These are phyloP conservation scores for Cerrena zonata DNA, from an alignment of 1,284 basidiomycete species.

Conservation along the genomic window DNA sequence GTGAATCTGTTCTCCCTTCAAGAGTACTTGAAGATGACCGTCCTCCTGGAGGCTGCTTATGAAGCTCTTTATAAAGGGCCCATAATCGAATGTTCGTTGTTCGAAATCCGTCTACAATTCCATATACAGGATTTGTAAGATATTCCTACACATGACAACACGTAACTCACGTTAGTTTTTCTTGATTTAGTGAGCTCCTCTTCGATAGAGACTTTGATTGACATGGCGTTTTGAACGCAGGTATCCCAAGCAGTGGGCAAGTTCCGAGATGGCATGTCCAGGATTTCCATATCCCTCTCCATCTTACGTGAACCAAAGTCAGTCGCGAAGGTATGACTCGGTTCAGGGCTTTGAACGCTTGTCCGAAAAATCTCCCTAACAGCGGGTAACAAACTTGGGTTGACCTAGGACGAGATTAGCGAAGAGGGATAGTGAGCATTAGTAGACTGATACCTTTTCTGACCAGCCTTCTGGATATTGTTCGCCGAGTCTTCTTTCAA, in stretches of 20 bases:
- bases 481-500: constrained; percentile 42
- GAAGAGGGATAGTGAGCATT: constrained; percentile 1
- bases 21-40: constrained; percentile 36
- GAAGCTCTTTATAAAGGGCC: constrained; percentile 50
- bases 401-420: constrained; percentile 28
- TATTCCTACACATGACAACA: too few species aligned
- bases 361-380: constrained; percentile 32
- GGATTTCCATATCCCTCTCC: constrained; percentile 38
- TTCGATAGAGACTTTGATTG: constrained; percentile 41
- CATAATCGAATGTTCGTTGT: constrained; percentile 56
- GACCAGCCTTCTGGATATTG: constrained; percentile 34
- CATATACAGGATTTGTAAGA: background rate
- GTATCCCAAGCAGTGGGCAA: constrained; percentile 40
- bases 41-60: constrained; percentile 39
- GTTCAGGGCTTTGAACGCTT: constrained; percentile 20
- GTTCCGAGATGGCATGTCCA: constrained; percentile 36
- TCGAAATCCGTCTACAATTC: constrained; percentile 46
- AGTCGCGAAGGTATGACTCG: constrained; percentile 30
- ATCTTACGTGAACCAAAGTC: constrained; percentile 44
- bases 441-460: constrained; percentile 31
- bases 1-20: background rate
- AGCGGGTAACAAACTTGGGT: constrained; percentile 29
- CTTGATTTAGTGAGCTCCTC: constrained; percentile 45
- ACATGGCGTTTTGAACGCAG: constrained; percentile 37
- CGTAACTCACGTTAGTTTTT: constrained; percentile 39